Conservation (phyloP, 805 yeast species). For the Komagataella mondaviorum region DNA sequence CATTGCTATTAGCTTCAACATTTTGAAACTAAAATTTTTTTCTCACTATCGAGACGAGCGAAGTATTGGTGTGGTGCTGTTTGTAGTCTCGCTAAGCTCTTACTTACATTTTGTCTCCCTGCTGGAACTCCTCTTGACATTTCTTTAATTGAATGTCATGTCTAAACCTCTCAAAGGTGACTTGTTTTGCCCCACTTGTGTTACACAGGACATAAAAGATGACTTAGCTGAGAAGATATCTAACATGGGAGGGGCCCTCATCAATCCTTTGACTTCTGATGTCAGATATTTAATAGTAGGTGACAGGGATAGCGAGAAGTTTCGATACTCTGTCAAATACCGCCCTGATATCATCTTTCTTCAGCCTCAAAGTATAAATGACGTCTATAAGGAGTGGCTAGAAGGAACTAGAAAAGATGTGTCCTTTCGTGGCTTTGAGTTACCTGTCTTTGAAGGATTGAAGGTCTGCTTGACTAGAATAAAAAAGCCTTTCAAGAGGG, state of each 20-base stretch:
- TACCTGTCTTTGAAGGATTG: constrained; percentile 32
- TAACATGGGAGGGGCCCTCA: constrained; percentile 46
- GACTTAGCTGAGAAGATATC: constrained; percentile 30
- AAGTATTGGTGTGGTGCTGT: background rate
- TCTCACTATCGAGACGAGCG: background rate
- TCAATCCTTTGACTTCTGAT: constrained; percentile 46
- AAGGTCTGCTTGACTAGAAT: constrained; percentile 30
- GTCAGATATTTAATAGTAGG: constrained; percentile 51
- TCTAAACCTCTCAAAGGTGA: constrained; percentile 28
- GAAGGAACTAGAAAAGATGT: constrained; percentile 27
- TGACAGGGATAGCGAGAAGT: constrained; percentile 39
- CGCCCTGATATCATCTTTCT: constrained; percentile 48
- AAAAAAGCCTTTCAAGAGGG: constrained; percentile 11
- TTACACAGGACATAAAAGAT: constrained; percentile 24
- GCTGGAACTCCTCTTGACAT: too few relatives aligned
- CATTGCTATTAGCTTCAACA: background rate
- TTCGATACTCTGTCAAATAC: constrained; percentile 31
- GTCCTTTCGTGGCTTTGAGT: constrained; percentile 6
- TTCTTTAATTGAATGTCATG: background rate
- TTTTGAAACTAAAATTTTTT: too few relatives aligned
- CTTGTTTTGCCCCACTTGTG: constrained; percentile 45
- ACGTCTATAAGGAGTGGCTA: constrained; percentile 37
- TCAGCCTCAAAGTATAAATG: constrained; percentile 27
- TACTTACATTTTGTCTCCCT: background rate
- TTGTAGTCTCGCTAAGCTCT: background rate